Evolutionary conservation across 495 filamentous ascomycete species (phyloP).

Genomic region (Trichodelitschia bisporula): DNA sequence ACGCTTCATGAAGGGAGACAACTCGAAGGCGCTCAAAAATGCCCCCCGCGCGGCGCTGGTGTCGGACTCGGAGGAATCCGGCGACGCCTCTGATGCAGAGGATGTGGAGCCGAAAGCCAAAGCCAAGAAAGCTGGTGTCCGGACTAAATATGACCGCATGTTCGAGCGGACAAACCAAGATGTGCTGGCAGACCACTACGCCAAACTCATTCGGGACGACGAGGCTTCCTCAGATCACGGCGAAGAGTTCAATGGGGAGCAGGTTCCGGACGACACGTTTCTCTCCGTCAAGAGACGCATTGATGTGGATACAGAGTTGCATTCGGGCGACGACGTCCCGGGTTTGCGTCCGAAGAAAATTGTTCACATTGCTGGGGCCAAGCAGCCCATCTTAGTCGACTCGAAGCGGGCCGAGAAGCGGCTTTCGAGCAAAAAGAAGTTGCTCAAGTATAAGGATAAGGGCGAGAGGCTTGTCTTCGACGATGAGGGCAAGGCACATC

Average conservation of each 20-base stretch:
- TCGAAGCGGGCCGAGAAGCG: conserved; percentile 84
- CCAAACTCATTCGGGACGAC: conserved; percentile 53
- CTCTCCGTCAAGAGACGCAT: conserved; percentile 69
- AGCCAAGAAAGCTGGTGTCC: conserved; percentile 37
- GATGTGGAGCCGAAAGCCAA: conserved; percentile 18
- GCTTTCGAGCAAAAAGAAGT: conserved; percentile 79
- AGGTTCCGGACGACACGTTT: conserved; percentile 48
- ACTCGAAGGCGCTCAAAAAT: conserved; percentile 72
- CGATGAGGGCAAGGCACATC: conserved; percentile 65
- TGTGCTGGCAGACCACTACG: conserved; percentile 79
- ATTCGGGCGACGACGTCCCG: neutral
- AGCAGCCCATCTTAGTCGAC: conserved; percentile 54
- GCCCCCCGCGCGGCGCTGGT: conserved; percentile 25
- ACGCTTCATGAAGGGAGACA: conserved; percentile 61
- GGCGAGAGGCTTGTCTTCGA: conserved; percentile 73
- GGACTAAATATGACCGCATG: conserved; percentile 92
- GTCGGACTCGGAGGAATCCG: conserved; percentile 27
- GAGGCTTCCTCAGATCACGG: conserved; percentile 15
- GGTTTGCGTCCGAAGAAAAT: conserved; percentile 8
- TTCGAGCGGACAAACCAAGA: conserved; percentile 88
- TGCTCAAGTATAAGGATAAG: conserved; percentile 65
- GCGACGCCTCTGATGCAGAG: conserved; percentile 25
- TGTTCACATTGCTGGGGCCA: conserved; percentile 20
- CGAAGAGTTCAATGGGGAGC: conserved; percentile 22
- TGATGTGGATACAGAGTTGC: conserved; percentile 18